Base-by-base conservation (phyloP, 768 basidiomycete species). In the Grammothele lineata region DNA sequence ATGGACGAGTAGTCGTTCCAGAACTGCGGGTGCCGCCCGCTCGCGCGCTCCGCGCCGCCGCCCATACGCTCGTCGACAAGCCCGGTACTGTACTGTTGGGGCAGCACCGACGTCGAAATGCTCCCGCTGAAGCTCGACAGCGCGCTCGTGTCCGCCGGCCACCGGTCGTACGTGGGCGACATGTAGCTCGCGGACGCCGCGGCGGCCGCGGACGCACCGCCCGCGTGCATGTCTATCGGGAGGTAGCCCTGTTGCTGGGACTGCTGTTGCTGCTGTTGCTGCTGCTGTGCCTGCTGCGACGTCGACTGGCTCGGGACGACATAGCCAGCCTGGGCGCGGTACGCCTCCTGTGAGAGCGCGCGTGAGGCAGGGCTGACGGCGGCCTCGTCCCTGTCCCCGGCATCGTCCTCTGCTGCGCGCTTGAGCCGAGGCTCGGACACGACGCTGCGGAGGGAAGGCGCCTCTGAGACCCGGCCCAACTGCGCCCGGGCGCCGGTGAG, bases 51-150 rank as follows among this genome's bases (percentile, higher is more conserved):
- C 7, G 27, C 27, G 27, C 27, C 27, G 27, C 27, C 27, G 8
- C 8, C 25, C 36, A 46, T 48, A 27, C 73, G 69, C 33, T 78
- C 77, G 50, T 81, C 81, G 3, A 77, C 71, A 38, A 87, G 65
- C 0, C 85, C 85, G 4, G 85, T 85, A 65, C 83, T 87, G 60
- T 86, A 88, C 56, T 83, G 68, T 53, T 86, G 85, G 0, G 86
- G 83, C 35, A 88, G 72, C 21, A 85, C 83, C 0, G 84, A 82
- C 15, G 86, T 87, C 18, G 86, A 83, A 35, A 87, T 57, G 36
- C 76, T 70, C 5, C 71, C 71, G 19, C 72, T 60, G 57, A 73
- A 72, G 48, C 67, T 57, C 43, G 65, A 45, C 21, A 59, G 39
- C 33, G 42, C 36, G 36, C 45, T 39, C 26, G 53, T 27, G 26